Evolutionary conservation across 192 early-diverging fungal species (phyloP).

Genomic region (Coemansia sp.): DNA sequence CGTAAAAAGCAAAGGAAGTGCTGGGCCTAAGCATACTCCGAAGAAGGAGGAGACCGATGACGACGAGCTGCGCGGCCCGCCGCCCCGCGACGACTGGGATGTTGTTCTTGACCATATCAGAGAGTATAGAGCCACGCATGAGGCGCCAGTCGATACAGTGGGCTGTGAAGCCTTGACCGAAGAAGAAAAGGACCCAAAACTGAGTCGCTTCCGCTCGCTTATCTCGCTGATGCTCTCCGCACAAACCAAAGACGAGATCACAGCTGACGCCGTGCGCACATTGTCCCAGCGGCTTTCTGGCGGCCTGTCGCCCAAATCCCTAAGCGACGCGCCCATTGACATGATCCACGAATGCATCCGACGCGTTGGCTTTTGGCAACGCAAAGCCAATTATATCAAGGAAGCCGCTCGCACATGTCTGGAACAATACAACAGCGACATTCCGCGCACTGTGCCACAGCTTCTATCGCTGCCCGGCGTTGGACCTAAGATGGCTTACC

Average conservation of each 20-base stretch:
- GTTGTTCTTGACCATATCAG: conserved; percentile 65
- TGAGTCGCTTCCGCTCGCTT: conserved; percentile 80
- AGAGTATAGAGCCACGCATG: conserved; percentile 63
- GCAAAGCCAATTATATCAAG: conserved; percentile 84
- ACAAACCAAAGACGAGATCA: conserved; percentile 91
- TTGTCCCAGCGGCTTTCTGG: conserved; percentile 66
- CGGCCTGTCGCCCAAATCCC: conserved; percentile 69
- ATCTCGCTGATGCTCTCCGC: conserved; percentile 88
- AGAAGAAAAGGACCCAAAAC: conserved; percentile 52
- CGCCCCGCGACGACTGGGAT: conserved; percentile 65
- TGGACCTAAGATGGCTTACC: conserved; percentile 92
- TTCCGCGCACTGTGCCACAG: conserved; percentile 78
- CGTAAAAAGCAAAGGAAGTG: conserved; percentile 16
- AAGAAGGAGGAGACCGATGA: conserved; percentile 36
- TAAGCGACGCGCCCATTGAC: conserved; percentile 65
- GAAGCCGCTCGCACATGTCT: conserved; percentile 73
- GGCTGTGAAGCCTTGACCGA: conserved; percentile 80
- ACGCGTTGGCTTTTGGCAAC: conserved; percentile 89
- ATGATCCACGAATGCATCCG: conserved; percentile 71
- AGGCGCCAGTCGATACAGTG: conserved; percentile 88
- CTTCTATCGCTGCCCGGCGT: conserved; percentile 85
- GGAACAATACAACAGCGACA: conserved; percentile 75
- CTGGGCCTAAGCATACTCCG: conserved; percentile 3
- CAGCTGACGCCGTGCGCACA: conserved; percentile 73
- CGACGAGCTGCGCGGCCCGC: conserved; percentile 45